Conservation (phyloP, 2,329 filamentous ascomycete genomes). For the Colletotrichum sp. region DNA sequence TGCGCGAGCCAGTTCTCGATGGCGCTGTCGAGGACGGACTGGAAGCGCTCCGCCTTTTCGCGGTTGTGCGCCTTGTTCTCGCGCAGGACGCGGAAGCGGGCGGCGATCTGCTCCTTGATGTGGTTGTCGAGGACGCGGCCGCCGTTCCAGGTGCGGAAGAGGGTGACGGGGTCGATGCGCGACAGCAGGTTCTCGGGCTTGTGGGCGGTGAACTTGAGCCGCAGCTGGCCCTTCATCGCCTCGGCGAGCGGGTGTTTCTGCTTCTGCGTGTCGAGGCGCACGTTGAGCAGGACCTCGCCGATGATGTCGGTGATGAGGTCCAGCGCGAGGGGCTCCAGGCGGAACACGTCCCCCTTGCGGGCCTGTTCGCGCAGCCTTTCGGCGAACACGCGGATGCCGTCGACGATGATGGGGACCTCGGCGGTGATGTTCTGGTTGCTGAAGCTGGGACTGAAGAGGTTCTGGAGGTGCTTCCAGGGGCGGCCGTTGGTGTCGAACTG, state of each 20-base stretch:
- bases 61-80: conserved; percentile 24
- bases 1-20: conserved; percentile 33
- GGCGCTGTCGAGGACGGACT: conserved; percentile 35
- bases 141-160: conserved; percentile 35
- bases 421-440: conserved; percentile 35
- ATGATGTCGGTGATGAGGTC: conserved; percentile 38
- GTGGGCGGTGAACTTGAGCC: conserved; percentile 20
- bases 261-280: conserved; percentile 34
- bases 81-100: conserved; percentile 26
- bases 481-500: conserved; percentile 36
- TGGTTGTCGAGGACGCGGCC: conserved; percentile 29
- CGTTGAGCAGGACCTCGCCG: conserved; percentile 33
- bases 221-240: conserved; percentile 27
- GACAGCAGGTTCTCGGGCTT: conserved; percentile 23
- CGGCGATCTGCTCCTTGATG: conserved; percentile 31
- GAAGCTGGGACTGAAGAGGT: conserved; percentile 34
- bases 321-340: conserved; percentile 29
- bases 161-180: conserved; percentile 30
- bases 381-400: conserved; percentile 31
- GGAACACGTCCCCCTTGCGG: conserved; percentile 19
- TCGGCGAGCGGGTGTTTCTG: conserved; percentile 33
- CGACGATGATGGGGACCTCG: conserved; percentile 29
- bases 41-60: conserved; percentile 14
- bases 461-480: conserved; percentile 32
- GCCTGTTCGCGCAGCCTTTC: conserved; percentile 28